Conservation (phyloP, 257 asterid species). For the Gardenia jasminoides region DNA sequence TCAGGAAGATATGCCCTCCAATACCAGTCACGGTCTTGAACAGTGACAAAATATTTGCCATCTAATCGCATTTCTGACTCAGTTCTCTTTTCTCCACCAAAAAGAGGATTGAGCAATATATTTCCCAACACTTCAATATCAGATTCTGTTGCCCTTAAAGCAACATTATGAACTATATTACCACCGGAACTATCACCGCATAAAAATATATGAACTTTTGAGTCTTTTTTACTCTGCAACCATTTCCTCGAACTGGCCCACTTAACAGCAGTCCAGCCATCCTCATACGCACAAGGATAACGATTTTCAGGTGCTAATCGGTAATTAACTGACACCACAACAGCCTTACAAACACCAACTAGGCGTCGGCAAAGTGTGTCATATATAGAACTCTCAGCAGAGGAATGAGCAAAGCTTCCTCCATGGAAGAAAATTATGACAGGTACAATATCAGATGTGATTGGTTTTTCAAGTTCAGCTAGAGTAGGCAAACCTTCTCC, state of each 20-base stretch:
- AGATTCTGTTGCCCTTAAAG: conserved; percentile 25
- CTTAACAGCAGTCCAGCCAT: conserved; percentile 39
- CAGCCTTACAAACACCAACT: conserved; percentile 37
- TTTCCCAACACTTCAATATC: conserved; percentile 32
- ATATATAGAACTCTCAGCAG: conserved; percentile 42
- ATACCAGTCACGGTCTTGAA: conserved; percentile 44
- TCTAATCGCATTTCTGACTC: conserved; percentile 34
- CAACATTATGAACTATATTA: conserved; percentile 38
- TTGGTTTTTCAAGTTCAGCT: conserved; percentile 33
- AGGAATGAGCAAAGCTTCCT: conserved; percentile 45
- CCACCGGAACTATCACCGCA: conserved; percentile 46
- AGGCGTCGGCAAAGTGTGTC: conserved; percentile 40
- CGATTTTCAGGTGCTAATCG: conserved; percentile 41
- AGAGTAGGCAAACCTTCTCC: conserved; percentile 25
- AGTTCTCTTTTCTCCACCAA: conserved; percentile 34
- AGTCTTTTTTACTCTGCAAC: conserved; percentile 34
- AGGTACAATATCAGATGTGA: conserved; percentile 31
- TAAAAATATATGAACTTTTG: conserved; percentile 29
- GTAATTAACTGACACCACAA: conserved; percentile 37
- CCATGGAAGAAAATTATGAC: conserved; percentile 39
- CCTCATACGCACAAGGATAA: conserved; percentile 41
- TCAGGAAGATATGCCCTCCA: conserved; percentile 40
- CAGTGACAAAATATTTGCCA: conserved; percentile 33
- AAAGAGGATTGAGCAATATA: conserved; percentile 37
- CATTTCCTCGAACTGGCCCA: conserved; percentile 38